Percentiles rank a stretch among this genome's conserved stretches.
Evolutionary conservation across 2,329 filamentous ascomycete species (phyloP).

Genomic region (Stagonosporopsis vannaccii): DNA sequence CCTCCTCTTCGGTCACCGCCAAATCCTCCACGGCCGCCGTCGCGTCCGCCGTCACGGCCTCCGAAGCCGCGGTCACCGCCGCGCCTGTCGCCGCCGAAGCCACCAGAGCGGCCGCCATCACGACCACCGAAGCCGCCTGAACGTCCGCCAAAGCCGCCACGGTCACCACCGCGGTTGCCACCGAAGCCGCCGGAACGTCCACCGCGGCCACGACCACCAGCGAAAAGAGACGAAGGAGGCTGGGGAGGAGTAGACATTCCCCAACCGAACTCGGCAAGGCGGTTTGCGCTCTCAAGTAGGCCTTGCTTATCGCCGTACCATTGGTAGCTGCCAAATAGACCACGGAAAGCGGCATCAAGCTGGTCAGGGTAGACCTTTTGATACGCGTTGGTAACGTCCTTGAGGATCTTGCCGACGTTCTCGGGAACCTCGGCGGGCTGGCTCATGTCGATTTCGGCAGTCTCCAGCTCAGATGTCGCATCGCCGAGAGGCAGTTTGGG

Average conservation of each 20-base stretch:
- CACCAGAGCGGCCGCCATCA: conserved; percentile 7
- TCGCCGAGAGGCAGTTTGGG: conserved; percentile 65
- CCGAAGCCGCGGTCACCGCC: conserved; percentile 22
- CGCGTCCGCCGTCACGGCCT: conserved; percentile 30
- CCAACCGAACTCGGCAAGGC: conserved; percentile 57
- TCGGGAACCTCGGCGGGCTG: conserved; percentile 51
- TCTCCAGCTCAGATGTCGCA: conserved; percentile 60
- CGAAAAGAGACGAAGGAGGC: conserved; percentile 35
- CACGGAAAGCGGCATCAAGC: conserved; percentile 62
- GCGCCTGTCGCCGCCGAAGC: conserved; percentile 21
- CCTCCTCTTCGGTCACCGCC: conserved; percentile 3
- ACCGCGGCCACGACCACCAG: conserved; percentile 22
- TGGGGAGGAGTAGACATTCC: conserved; percentile 53
- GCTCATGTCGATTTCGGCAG: conserved; percentile 58
- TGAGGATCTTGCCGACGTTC: conserved; percentile 55
- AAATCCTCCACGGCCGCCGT: conserved; percentile 18
- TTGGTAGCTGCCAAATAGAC: conserved; percentile 63
- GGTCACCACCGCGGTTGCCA: conserved; percentile 13
- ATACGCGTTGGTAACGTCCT: conserved; percentile 54
- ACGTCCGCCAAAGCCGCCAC: conserved; percentile 24
- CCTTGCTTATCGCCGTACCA: conserved; percentile 52
- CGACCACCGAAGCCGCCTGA: conserved; percentile 22
- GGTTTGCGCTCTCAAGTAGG: conserved; percentile 55
- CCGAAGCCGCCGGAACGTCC: conserved; percentile 20
- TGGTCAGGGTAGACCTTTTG: conserved; percentile 51